Evolutionary conservation across 176 grass and related monocot species (phyloP).

Genomic region (Miscanthus lutarioriparius): DNA sequence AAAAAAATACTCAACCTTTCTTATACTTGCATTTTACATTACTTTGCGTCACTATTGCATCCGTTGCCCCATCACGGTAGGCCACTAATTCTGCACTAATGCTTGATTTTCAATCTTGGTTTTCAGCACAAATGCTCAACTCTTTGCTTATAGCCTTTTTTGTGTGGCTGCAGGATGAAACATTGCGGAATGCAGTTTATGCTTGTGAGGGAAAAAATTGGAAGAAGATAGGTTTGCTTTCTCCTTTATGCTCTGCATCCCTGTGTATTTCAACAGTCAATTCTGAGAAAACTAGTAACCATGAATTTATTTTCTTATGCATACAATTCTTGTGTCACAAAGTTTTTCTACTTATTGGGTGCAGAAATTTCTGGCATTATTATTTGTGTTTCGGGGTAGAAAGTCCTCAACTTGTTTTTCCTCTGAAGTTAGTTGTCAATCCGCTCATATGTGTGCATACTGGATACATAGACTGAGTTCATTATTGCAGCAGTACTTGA

Average conservation of each 20-base stretch:
- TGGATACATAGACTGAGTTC: neutral
- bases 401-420: neutral
- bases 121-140: neutral
- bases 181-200: slow-evolving; percentile 68
- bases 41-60: neutral
- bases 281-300: slow-evolving; percentile 27
- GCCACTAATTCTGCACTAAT: neutral
- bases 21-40: neutral
- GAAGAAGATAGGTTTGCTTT: slow-evolving; percentile 92
- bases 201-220: slow-evolving; percentile 76
- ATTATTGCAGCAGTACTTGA: neutral
- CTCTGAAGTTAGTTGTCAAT: neutral
- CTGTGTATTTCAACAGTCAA: neutral
- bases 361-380: neutral
- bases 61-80: neutral
- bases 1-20: neutral
- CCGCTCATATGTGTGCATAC: neutral
- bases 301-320: slow-evolving; percentile 9
- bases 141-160: slow-evolving; percentile 9
- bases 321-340: neutral
- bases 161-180: slow-evolving; percentile 66
- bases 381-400: neutral
- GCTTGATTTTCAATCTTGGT: neutral
- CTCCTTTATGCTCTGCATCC: slow-evolving; percentile 27
- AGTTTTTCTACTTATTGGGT: slow-evolving; percentile 1